Evolutionary conservation across 768 basidiomycete genomes (phyloP), one percentile per base, ranked within the genome.

Genomic region (Tubosaeta sp.): DNA sequence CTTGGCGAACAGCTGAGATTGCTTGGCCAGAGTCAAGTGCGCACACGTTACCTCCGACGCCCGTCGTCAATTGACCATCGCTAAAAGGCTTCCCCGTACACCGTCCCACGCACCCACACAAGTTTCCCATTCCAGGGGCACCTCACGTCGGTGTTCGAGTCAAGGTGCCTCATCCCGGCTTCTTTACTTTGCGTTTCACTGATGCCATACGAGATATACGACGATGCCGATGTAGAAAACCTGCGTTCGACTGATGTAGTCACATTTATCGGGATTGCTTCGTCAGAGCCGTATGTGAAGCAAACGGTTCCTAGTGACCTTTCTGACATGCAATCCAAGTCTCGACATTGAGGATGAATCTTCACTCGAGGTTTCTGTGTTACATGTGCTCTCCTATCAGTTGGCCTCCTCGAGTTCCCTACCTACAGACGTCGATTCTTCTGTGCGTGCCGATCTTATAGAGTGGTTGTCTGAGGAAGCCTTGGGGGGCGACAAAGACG

Each of bases 221-320:
- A 82, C 46, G 65, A 61, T 41, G 53, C 63, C n/a, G 58, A 66
- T 17, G 62, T 72, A 1, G 75, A 81, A 19, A 62, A 69, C 1
- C 68, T 86, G 44, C 84, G 80, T 57, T 66, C 83, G 14, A 83
- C 87, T 0, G 83, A 88, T 50, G 50, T 89, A 7, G 69, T 75
- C 14, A 84, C 77, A 7, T 88, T 92, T 58, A 78, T 91, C 42
- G 90, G 90, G 6, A 83, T 91, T n/a, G 64, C 85, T 16, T 76
- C 82, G 0, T 75, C 74, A 48, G 88, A 91, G 59, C 67, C 75
- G 86, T 86, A 67, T 31, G 83, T 77, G 8, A 46, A 47, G n/a
- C n/a, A 27, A 26, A 51, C 16, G 12, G n/a, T 13, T 32, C 3
- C 22, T 12, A 9, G 12, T 3, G 10, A 26, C 12, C 9, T 46